Percentiles rank a stretch among this genome's conserved stretches.
Conservation (phyloP, 257 asterid species). For the Striga asiatica region DNA sequence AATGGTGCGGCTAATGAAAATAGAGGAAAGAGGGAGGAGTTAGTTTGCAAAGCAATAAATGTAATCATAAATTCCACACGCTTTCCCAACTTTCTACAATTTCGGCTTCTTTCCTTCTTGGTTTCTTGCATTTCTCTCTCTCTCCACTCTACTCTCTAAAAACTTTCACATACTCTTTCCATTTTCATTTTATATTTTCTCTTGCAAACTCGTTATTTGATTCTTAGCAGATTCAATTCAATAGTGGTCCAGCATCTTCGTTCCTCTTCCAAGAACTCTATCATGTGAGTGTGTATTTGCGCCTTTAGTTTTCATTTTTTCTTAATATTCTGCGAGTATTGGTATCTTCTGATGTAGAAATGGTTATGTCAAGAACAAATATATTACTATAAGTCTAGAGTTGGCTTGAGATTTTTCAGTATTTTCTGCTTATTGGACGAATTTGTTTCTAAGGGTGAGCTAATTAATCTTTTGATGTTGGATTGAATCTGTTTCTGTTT, state of each 20-base stretch:
- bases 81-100: constrained; percentile 34
- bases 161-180: constrained; percentile 22
- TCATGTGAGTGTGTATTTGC: constrained; percentile 19
- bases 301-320: neutral
- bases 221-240: constrained; percentile 28
- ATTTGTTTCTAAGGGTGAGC: constrained; percentile 1
- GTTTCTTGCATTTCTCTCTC: constrained; percentile 31
- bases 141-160: constrained; percentile 20
- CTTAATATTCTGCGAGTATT: neutral
- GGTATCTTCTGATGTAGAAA: neutral
- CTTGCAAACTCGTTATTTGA: constrained; percentile 28
- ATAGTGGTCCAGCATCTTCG: constrained; percentile 10
- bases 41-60: constrained; percentile 27
- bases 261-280: constrained; percentile 10
- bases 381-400: constrained; percentile 15
- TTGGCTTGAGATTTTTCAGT: constrained; percentile 5
- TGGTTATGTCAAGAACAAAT: neutral
- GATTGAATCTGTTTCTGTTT: constrained; percentile 11
- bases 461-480: neutral
- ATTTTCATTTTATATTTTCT: neutral
- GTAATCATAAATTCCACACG: constrained; percentile 53
- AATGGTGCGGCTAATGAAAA: neutral
- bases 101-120: constrained; percentile 14
- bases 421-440: neutral
- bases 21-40: constrained; percentile 14